A percentile compares a stretch with the other conserved stretches of the same genome.
phyloP scores from a whole-genome alignment of 75 land plant genomes.

The Isoetes taiwanensis region DNA sequence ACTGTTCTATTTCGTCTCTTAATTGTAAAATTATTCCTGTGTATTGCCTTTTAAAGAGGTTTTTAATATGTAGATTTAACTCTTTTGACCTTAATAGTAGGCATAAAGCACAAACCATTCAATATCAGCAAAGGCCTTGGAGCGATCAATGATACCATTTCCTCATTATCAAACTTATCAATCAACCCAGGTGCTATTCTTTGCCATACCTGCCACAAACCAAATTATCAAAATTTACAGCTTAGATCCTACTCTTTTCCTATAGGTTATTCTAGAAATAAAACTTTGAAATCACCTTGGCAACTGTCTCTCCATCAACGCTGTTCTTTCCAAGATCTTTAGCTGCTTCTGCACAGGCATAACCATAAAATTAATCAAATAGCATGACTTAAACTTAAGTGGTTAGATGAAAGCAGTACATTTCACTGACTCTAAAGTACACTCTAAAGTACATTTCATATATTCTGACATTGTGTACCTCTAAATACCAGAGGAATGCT shows the following conservation, averaged over 20 bases:
- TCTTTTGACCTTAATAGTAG: too few relatives aligned
- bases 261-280: background rate
- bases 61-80: too few relatives aligned
- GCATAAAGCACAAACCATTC: too few relatives aligned
- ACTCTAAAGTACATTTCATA: constrained; percentile 7
- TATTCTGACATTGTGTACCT: constrained; percentile 27
- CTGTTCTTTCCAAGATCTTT: constrained; percentile 40
- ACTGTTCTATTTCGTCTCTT: too few relatives aligned
- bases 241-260: background rate
- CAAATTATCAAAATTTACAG: background rate
- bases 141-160: constrained; percentile 55
- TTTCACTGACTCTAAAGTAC: background rate
- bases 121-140: constrained; percentile 79
- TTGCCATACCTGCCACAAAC: constrained; percentile 68
- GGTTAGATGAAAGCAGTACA: background rate
- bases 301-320: constrained; percentile 73
- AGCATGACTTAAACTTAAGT: background rate
- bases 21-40: too few relatives aligned
- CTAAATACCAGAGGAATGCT: constrained; percentile 70
- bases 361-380: constrained; percentile 9
- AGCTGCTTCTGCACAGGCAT: constrained; percentile 42
- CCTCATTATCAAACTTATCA: constrained; percentile 52
- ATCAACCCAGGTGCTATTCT: constrained; percentile 79
- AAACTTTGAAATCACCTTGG: constrained; percentile 38
- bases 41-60: too few relatives aligned